Evolutionary conservation across 345 rosid species (phyloP).

Genomic region (Boechera stricta): DNA sequence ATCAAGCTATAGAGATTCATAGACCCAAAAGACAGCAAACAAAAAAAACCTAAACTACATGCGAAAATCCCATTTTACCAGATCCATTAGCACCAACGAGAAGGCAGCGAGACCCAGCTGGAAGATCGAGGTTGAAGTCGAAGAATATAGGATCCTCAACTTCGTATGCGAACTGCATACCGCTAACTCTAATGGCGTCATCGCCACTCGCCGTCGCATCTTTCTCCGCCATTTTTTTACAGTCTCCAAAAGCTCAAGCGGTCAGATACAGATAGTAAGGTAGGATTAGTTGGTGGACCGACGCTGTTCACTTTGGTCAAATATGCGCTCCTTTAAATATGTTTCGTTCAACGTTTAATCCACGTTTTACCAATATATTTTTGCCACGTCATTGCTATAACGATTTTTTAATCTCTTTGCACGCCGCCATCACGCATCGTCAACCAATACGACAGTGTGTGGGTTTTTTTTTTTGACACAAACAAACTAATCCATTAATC

Average conservation of each 20-base stretch:
- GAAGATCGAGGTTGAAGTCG: slow-evolving; percentile 65
- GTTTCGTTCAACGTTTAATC: slow-evolving; percentile 17
- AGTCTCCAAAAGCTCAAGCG: slow-evolving; percentile 26
- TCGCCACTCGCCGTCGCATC: slow-evolving; percentile 30
- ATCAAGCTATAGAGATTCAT: neutral
- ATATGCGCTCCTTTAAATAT: slow-evolving; percentile 26
- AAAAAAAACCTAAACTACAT: neutral
- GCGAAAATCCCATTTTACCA: slow-evolving; percentile 52
- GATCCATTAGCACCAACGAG: slow-evolving; percentile 96
- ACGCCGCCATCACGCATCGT: neutral
- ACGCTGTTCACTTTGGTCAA: neutral
- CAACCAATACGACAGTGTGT: neutral
- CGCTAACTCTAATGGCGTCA: slow-evolving; percentile 60
- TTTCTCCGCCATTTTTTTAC: slow-evolving; percentile 49
- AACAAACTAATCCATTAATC: no score
- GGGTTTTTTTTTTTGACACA: neutral
- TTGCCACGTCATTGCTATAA: slow-evolving; percentile 4
- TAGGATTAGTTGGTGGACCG: slow-evolving; percentile 10
- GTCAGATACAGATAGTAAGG: slow-evolving; percentile 5
- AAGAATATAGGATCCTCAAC: slow-evolving; percentile 65
- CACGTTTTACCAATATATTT: slow-evolving; percentile 8
- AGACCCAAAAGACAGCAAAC: neutral
- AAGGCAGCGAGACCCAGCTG: slow-evolving; percentile 88
- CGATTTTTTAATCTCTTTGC: neutral
- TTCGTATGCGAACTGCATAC: slow-evolving; percentile 84